Conservation (phyloP, 2,329 filamentous ascomycete species). For the Phyllosticta citribraziliensis region DNA sequence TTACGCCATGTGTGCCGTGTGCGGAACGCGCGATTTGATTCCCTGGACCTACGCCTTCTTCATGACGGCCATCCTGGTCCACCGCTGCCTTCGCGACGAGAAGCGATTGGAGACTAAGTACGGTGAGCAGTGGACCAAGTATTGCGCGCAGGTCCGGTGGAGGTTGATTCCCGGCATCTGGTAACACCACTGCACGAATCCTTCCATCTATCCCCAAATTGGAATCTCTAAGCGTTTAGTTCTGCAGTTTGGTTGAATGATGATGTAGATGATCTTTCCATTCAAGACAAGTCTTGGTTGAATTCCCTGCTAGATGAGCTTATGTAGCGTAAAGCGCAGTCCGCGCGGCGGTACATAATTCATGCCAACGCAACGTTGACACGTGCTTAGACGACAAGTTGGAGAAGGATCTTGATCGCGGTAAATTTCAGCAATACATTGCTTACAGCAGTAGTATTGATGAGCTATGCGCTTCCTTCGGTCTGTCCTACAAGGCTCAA, state of each 20-base stretch:
- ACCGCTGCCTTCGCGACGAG: conserved; percentile 39
- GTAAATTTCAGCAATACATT: background rate
- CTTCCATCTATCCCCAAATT: background rate
- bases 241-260: background rate
- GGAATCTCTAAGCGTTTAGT: background rate
- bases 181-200: background rate
- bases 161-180: conserved; percentile 33
- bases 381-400: background rate
- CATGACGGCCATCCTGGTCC: conserved; percentile 35
- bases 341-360: too few species aligned
- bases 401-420: background rate
- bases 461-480: background rate
- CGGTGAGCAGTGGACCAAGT: conserved; percentile 35
- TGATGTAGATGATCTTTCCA: background rate
- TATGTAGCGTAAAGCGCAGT: background rate
- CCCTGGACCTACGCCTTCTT: conserved; percentile 39
- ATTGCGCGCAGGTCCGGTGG: conserved; percentile 34
- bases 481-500: too few species aligned
- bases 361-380: too few species aligned
- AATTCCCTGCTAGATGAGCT: background rate
- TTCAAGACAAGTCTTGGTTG: background rate
- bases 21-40: conserved; percentile 28
- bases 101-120: conserved; percentile 37
- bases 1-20: conserved; percentile 35
- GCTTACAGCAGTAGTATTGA: background rate